Evolutionary conservation across 352 stramenopile species (phyloP).

Genomic region (Pythium sukuiense): DNA sequence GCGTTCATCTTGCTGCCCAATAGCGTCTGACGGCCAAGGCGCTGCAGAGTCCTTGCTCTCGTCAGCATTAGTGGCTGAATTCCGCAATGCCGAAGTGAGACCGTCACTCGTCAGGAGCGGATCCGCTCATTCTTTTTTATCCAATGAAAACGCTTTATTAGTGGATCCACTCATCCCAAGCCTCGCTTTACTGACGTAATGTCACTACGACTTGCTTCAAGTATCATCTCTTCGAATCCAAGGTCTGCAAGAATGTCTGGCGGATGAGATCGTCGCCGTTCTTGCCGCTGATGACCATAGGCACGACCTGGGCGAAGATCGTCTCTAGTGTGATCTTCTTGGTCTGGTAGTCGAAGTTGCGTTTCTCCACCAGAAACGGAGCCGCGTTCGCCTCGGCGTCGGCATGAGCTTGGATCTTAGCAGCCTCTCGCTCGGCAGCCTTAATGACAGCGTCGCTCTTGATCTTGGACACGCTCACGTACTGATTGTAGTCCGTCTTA

Average conservation of each 20-base stretch:
- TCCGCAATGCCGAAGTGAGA: neutral
- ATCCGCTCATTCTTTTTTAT: slow-evolving; percentile 1
- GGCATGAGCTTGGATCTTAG: slow-evolving; percentile 48
- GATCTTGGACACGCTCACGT: slow-evolving; percentile 63
- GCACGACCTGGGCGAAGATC: slow-evolving; percentile 50
- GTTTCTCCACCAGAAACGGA: slow-evolving; percentile 65
- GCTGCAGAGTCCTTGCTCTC: neutral
- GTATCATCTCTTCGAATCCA: slow-evolving; percentile 28
- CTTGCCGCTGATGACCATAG: slow-evolving; percentile 85
- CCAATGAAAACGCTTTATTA: slow-evolving; percentile 20
- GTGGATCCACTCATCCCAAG: slow-evolving; percentile 13
- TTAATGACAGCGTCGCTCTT: slow-evolving; percentile 66
- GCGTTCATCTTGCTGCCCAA: slow-evolving; percentile 14
- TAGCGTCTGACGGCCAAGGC: neutral
- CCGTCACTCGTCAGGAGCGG: slow-evolving; percentile 3
- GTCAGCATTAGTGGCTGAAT: slow-evolving; percentile 22
- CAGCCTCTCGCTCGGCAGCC: slow-evolving; percentile 58
- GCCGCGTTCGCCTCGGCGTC: slow-evolving; percentile 64
- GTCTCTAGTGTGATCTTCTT: slow-evolving; percentile 75
- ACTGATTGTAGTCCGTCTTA: slow-evolving; percentile 63
- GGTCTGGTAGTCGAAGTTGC: slow-evolving; percentile 70
- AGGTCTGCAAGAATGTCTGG: slow-evolving; percentile 47
- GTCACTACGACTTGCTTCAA: neutral
- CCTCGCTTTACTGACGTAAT: slow-evolving; percentile 2
- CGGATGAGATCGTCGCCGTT: slow-evolving; percentile 83